Evolutionary conservation across 768 basidiomycete genomes (phyloP), one percentile per base, ranked within the genome.

Genomic region (Hebeloma cylindrosporum): DNA sequence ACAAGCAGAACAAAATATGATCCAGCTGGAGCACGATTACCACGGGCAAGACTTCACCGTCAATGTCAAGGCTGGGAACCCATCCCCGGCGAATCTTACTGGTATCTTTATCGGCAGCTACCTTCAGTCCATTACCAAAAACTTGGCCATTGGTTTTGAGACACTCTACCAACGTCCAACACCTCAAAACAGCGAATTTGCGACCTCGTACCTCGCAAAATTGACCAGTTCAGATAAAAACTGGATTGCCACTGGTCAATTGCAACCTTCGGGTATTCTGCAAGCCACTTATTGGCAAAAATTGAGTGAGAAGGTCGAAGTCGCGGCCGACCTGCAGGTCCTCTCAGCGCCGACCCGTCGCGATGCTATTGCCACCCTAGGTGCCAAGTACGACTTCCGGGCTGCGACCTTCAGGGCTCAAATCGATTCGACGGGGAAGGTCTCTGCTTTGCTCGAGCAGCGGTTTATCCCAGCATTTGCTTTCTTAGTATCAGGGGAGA

Each of bases 241-340:
- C 61, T 94, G 92, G 91, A 93, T 93, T 56, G 92, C 90, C n/a
- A 95, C 93, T 3, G 86, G 91, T 9, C 89, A 91, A 59, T 51
- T 94, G 9, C 92, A 93, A 62, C 78, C 85, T 11, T 74, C 81
- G 11, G 92, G 94, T 17, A 77, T 90, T 37, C 58, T 96, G 18
- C 88, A 93, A 66, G 82, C 93, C 21, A 94, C 92, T 7, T 99
- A 98, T 67, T 96, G 92, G 88, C 93, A 97, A 53, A 93, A 91
- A 62, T 70, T 99, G 48, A 86, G 86, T 64, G 91, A 95, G 45
- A 93, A 95, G 68, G 88, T 99, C 9, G 96, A 98, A 50, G 93
- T 94, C n/a, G 95, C 92, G 23, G 92, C 93, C 23, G 95, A 98
- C 57, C 67, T 99, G 46, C 84, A 92, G 61, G 65, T 94, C 29